Conservation (phyloP, 352 stramenopile species). For the Globisporangium emineosum region DNA sequence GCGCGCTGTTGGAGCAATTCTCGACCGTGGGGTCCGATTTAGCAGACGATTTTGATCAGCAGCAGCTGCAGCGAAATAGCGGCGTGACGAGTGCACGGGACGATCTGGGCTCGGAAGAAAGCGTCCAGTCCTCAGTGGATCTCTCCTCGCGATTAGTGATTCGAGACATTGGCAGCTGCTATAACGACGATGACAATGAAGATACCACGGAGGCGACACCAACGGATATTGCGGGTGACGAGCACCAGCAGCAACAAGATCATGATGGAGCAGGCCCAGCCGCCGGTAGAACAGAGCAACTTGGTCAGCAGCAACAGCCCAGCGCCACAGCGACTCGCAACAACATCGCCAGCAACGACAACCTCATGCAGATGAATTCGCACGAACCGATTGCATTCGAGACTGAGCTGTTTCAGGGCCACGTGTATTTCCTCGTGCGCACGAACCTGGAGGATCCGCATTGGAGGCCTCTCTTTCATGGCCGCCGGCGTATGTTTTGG, state of each 20-base stretch:
- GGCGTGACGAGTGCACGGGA: background rate
- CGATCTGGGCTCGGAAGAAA: background rate
- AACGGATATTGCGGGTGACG: background rate
- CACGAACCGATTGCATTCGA: slow-evolving; percentile 68
- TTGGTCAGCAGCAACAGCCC: background rate
- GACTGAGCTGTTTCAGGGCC: slow-evolving; percentile 83
- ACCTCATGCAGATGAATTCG: slow-evolving; percentile 57
- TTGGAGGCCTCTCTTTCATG: slow-evolving; percentile 55
- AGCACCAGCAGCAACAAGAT: background rate
- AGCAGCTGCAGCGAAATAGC: background rate
- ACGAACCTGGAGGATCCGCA: slow-evolving; percentile 52
- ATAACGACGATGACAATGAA: background rate
- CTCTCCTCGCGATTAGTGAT: slow-evolving; percentile 28
- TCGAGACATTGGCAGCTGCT: slow-evolving; percentile 34
- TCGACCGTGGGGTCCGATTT: background rate
- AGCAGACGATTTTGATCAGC: background rate
- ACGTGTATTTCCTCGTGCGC: slow-evolving; percentile 80
- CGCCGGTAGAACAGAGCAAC: background rate
- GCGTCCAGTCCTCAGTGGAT: slow-evolving; percentile 1
- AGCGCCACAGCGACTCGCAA: background rate
- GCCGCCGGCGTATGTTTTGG: slow-evolving; percentile 80
- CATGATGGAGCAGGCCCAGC: background rate
- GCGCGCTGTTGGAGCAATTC: slow-evolving; percentile 14
- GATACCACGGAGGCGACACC: background rate
- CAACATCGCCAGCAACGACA: background rate